These are phyloP conservation scores for Trypanosoma boissoni DNA, from an alignment of 208 protist species.

Conservation along the genomic window DNA sequence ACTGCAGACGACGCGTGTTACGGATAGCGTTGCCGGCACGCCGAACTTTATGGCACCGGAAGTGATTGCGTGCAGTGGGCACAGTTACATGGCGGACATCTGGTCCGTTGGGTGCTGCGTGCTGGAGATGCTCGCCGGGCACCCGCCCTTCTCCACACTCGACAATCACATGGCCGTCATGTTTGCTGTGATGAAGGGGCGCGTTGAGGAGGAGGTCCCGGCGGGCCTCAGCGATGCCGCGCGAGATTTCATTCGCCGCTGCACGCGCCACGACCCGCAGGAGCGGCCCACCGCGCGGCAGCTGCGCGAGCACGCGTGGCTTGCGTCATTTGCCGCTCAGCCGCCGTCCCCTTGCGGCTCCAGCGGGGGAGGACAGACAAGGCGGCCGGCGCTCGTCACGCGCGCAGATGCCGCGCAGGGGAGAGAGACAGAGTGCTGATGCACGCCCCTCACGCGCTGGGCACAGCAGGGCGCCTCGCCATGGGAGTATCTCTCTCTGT, in stretches of 20 bases:
- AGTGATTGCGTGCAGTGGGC: slow-evolving; percentile 86
- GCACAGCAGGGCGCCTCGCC: too few relatives aligned
- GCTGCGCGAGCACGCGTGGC: slow-evolving; percentile 73
- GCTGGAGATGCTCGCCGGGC: slow-evolving; percentile 88
- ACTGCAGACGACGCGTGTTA: slow-evolving; percentile 75
- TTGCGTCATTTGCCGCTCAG: slow-evolving; percentile 19
- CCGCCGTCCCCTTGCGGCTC: background rate
- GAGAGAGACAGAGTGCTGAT: too few relatives aligned
- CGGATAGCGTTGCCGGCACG: slow-evolving; percentile 86
- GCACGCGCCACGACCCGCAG: slow-evolving; percentile 60
- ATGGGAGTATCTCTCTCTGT: background rate
- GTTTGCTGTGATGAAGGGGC: slow-evolving; percentile 86
- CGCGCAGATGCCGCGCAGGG: too few relatives aligned
- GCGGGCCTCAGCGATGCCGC: slow-evolving; percentile 50
- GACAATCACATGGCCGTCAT: slow-evolving; percentile 91
- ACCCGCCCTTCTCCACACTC: slow-evolving; percentile 76
- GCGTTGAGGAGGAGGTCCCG: slow-evolving; percentile 70
- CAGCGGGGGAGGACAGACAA: too few relatives aligned
- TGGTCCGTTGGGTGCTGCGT: slow-evolving; percentile 93
- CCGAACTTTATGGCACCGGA: slow-evolving; percentile 94
- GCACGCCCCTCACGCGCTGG: too few relatives aligned
- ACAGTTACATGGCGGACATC: slow-evolving; percentile 87
- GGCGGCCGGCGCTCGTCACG: background rate
- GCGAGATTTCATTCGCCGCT: slow-evolving; percentile 72
- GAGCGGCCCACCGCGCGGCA: slow-evolving; percentile 60